A percentile compares a stretch with the other conserved stretches of the same genome.
Evolutionary conservation across 495 filamentous ascomycete species (phyloP).

Genomic region (Talaromyces wortmannii): DNA sequence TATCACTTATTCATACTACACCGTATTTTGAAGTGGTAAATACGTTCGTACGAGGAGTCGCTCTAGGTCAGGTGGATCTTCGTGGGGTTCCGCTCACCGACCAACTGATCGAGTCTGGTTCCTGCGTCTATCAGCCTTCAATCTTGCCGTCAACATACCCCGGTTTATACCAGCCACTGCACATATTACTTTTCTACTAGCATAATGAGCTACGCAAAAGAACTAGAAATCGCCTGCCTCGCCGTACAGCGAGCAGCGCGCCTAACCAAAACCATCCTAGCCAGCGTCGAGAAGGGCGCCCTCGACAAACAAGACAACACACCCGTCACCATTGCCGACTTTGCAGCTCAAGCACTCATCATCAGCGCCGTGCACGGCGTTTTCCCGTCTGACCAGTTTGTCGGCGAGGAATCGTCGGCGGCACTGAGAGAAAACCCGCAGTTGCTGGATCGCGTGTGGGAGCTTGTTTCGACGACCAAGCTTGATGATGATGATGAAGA

Average conservation of each 20-base stretch:
- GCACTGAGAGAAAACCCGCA: conserved; percentile 40
- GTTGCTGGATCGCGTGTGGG: conserved; percentile 47
- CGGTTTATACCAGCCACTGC: too few species aligned
- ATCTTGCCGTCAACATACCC: too few species aligned
- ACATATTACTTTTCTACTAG: too few species aligned
- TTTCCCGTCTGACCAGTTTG: conserved; percentile 52
- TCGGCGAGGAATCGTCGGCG: conserved; percentile 55
- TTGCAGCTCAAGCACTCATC: conserved; percentile 58
- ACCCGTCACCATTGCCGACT: conserved; percentile 63
- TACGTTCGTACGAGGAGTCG: too few species aligned
- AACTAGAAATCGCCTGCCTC: conserved; percentile 42
- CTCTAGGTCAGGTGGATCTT: too few species aligned
- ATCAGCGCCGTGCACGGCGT: conserved; percentile 43
- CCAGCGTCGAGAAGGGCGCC: conserved; percentile 35
- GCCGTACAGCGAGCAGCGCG: conserved; percentile 49
- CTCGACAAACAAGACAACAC: conserved; percentile 53
- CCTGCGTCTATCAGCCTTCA: too few species aligned
- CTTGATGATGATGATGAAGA: conserved; percentile 18
- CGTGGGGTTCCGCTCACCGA: too few species aligned
- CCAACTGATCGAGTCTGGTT: too few species aligned
- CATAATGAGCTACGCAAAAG: conserved; percentile 25
- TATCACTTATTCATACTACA: too few species aligned
- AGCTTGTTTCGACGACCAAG: conserved; percentile 30
- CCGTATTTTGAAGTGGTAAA: too few species aligned
- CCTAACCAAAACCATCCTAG: conserved; percentile 43